phyloP scores from a whole-genome alignment of 768 basidiomycete species.

The Rhodotorula taiwanensis region DNA sequence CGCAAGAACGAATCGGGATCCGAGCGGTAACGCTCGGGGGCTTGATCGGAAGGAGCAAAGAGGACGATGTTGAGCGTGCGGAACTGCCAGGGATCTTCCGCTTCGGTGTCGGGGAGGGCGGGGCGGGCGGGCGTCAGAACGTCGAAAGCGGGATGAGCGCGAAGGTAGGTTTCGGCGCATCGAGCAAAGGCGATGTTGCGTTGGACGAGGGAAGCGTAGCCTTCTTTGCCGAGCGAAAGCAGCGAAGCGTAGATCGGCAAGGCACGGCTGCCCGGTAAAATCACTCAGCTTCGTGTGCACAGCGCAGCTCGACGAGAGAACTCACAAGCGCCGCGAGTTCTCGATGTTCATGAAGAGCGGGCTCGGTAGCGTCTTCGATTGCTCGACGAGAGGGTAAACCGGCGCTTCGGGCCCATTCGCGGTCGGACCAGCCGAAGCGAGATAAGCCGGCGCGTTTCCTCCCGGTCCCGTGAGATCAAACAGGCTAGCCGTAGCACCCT shows the following conservation, averaged over 20 bases:
- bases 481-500: conserved; percentile 24
- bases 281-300: neutral
- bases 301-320: neutral
- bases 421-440: conserved; percentile 29
- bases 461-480: conserved; percentile 45
- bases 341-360: conserved; percentile 48
- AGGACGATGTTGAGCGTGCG: conserved; percentile 35
- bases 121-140: conserved; percentile 38
- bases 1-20: conserved; percentile 34
- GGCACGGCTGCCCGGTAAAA: conserved; percentile 39
- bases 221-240: conserved; percentile 45
- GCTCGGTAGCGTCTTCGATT: conserved; percentile 39
- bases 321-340: conserved; percentile 47
- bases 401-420: neutral
- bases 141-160: conserved; percentile 34
- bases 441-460: conserved; percentile 45
- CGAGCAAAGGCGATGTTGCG: conserved; percentile 47
- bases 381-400: conserved; percentile 23
- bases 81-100: conserved; percentile 19
- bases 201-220: conserved; percentile 46
- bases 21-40: conserved; percentile 5
- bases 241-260: conserved; percentile 48
- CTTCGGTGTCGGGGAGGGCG: neutral
- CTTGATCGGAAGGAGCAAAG: conserved; percentile 21
- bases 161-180: conserved; percentile 43